phyloP scores from a whole-genome alignment of 2,329 filamentous ascomycete species.

The Hymenoscyphus linearis region DNA sequence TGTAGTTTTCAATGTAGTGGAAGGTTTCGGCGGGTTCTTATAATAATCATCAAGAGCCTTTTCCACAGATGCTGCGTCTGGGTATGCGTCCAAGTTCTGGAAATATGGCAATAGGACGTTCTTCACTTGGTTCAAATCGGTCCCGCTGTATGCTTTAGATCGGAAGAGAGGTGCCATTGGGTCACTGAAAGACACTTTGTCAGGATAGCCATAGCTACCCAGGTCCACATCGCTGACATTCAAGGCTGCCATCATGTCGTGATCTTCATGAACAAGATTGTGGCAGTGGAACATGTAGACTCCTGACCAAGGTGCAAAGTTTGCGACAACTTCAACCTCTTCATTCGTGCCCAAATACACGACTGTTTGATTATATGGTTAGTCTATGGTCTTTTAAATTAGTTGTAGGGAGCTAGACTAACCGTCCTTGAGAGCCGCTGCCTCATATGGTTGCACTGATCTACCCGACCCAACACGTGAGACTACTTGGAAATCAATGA shows the following conservation, averaged over 20 bases:
- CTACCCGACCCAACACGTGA: slow-evolving; percentile 38
- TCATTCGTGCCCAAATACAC: slow-evolving; percentile 48
- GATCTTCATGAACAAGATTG: slow-evolving; percentile 31
- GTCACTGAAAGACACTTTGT: slow-evolving; percentile 21
- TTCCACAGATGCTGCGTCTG: slow-evolving; percentile 11
- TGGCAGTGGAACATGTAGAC: slow-evolving; percentile 42
- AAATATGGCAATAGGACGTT: slow-evolving; percentile 11
- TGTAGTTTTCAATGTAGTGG: background rate
- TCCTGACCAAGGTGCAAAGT: slow-evolving; percentile 49
- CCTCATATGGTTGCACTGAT: slow-evolving; percentile 43
- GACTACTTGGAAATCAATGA: slow-evolving; percentile 53
- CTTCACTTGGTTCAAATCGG: slow-evolving; percentile 15
- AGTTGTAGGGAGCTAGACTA: background rate
- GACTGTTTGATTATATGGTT: slow-evolving; percentile 21
- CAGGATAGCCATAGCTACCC: slow-evolving; percentile 17
- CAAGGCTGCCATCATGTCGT: slow-evolving; percentile 32
- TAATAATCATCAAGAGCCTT: slow-evolving; percentile 17
- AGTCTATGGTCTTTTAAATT: background rate
- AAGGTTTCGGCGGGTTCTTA: slow-evolving; percentile 4
- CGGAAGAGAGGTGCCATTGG: slow-evolving; percentile 23
- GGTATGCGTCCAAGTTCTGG: slow-evolving; percentile 25
- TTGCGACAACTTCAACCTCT: slow-evolving; percentile 44
- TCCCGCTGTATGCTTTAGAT: slow-evolving; percentile 19
- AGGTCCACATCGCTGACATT: slow-evolving; percentile 20
- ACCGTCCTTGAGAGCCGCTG: slow-evolving; percentile 49